phyloP scores from a whole-genome alignment of 164 flowering plant genomes.

The Magnolia kwangsiensis region DNA sequence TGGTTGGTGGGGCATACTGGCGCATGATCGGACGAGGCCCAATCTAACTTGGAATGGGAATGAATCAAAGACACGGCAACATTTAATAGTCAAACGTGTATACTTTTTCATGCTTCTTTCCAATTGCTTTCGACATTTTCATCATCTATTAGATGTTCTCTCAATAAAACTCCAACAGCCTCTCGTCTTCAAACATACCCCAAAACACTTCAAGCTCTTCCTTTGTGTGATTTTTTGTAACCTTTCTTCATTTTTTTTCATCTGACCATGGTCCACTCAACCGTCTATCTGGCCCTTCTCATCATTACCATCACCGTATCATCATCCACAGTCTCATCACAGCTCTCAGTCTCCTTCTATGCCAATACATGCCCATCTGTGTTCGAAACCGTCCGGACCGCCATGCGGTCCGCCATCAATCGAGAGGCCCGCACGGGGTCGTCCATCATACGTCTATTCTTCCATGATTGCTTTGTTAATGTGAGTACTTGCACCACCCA shows the following conservation, averaged over 20 bases:
- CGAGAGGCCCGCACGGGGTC: slow-evolving; percentile 37
- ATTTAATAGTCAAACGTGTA: too few species aligned
- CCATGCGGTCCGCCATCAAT: slow-evolving; percentile 16
- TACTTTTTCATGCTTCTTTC: too few species aligned
- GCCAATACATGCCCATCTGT: slow-evolving; percentile 31
- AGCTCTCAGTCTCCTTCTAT: slow-evolving; percentile 25
- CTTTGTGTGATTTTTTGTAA: too few species aligned
- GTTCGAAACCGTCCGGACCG: slow-evolving; percentile 25
- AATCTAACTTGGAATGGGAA: too few species aligned
- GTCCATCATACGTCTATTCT: slow-evolving; percentile 38
- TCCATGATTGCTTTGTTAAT: slow-evolving; percentile 41
- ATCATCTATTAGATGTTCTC: too few species aligned
- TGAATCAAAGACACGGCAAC: too few species aligned
- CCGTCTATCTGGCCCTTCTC: neutral
- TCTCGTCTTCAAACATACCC: too few species aligned
- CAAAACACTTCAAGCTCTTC: too few species aligned
- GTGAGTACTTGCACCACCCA: slow-evolving; percentile 1
- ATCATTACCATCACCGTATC: neutral
- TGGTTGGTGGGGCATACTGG: too few species aligned
- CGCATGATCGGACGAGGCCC: too few species aligned
- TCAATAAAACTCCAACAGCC: too few species aligned
- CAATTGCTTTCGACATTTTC: too few species aligned
- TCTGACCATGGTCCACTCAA: neutral
- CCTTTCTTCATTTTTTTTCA: neutral
- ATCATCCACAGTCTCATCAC: slow-evolving; percentile 15